phyloP scores from a whole-genome alignment of 2,329 filamentous ascomycete species.

The Coniochaeta ligniaria region DNA sequence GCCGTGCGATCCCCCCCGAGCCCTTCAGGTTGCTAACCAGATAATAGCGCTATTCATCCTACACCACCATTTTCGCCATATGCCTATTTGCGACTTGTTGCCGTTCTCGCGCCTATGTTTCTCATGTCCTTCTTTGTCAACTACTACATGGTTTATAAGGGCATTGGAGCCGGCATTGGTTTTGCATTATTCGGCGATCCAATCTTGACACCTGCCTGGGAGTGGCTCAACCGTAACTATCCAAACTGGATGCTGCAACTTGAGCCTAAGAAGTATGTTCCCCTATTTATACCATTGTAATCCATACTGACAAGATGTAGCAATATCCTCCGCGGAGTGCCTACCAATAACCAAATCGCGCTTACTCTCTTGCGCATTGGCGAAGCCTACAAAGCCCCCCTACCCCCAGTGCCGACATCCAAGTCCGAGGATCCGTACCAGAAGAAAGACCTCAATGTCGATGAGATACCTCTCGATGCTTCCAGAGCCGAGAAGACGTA shows the following conservation, averaged over 20 bases:
- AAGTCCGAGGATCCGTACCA: background rate
- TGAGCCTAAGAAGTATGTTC: conserved; percentile 1
- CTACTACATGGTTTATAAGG: conserved; percentile 3
- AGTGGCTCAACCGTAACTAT: conserved; percentile 2
- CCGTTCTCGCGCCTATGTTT: background rate
- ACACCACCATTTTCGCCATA: background rate
- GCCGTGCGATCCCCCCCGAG: background rate
- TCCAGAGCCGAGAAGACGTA: background rate
- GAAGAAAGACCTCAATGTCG: background rate
- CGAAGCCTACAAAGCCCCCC: background rate
- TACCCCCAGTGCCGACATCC: background rate
- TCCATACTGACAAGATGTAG: background rate
- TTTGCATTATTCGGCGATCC: background rate
- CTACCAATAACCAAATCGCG: background rate
- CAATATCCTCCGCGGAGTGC: background rate
- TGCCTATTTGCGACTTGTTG: background rate
- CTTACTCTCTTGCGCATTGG: conserved; percentile 2
- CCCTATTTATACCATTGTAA: background rate
- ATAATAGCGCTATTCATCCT: background rate
- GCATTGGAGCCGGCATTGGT: background rate
- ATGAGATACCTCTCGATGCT: background rate
- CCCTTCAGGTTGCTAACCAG: background rate
- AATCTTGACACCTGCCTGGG: background rate
- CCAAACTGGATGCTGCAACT: background rate
- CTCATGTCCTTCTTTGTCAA: conserved; percentile 1